Percentiles rank a stretch among this genome's conserved stretches.
These are phyloP conservation scores for Pseudocercospora cruenta DNA, from an alignment of 2,329 filamentous ascomycete genomes.

Conservation along the genomic window DNA sequence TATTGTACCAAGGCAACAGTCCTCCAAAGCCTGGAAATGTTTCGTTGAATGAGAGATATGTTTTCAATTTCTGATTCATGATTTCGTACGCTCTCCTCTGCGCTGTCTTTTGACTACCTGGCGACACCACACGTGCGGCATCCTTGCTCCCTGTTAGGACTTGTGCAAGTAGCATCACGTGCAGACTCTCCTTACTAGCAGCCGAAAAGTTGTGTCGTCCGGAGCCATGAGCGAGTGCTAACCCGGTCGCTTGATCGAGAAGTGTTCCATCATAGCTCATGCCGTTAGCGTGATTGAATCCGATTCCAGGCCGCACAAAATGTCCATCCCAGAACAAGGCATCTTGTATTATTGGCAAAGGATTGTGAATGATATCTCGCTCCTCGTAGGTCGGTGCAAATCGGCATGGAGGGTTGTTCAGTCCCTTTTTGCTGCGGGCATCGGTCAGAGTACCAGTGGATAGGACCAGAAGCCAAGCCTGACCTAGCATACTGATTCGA, in stretches of 20 bases:
- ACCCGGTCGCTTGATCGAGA: conserved; percentile 45
- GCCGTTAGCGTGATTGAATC: conserved; percentile 48
- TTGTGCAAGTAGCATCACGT: conserved; percentile 51
- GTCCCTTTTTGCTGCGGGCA: neutral
- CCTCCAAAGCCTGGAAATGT: conserved; percentile 49
- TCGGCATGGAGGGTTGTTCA: conserved; percentile 25
- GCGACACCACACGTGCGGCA: conserved; percentile 42
- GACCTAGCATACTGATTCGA: neutral
- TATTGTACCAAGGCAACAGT: conserved; percentile 47
- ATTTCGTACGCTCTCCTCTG: neutral
- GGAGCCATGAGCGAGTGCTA: conserved; percentile 34
- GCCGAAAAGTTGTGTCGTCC: conserved; percentile 45
- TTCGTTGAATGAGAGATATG: conserved; percentile 47
- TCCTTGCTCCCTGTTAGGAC: conserved; percentile 44
- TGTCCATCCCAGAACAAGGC: conserved; percentile 52
- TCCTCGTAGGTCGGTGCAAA: conserved; percentile 32
- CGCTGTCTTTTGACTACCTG: neutral
- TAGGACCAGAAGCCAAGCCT: neutral
- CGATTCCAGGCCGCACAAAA: conserved; percentile 48
- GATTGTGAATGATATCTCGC: conserved; percentile 36
- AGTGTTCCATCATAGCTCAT: conserved; percentile 49
- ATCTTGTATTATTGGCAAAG: conserved; percentile 42
- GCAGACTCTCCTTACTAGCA: conserved; percentile 46
- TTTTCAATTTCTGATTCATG: conserved; percentile 45
- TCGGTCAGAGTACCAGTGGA: neutral